Percentiles rank a stretch among this genome's conserved stretches.
Conservation (phyloP, 257 asterid species). For the Perilla frutescens region DNA sequence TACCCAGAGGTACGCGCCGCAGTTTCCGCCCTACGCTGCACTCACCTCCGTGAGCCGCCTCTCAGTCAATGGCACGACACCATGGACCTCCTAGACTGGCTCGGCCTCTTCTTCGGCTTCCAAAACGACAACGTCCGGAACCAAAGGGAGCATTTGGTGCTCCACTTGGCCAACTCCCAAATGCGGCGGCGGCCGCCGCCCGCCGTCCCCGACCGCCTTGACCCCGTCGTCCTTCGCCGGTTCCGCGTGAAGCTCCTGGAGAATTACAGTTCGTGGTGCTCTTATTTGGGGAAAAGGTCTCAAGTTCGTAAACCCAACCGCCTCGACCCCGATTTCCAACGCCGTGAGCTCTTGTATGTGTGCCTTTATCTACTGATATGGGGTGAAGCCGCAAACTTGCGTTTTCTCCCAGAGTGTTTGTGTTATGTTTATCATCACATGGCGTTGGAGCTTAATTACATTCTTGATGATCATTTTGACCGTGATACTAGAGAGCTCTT, state of each 20-base stretch:
- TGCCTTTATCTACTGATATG: constrained; percentile 74
- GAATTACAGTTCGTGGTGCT: constrained; percentile 89
- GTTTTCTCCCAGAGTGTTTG: constrained; percentile 86
- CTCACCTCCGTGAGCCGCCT: constrained; percentile 79
- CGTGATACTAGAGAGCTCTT: constrained; percentile 72
- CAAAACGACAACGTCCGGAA: constrained; percentile 84
- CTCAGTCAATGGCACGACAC: constrained; percentile 58
- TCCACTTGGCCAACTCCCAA: constrained; percentile 84
- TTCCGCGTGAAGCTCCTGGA: constrained; percentile 73
- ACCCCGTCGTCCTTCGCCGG: constrained; percentile 64
- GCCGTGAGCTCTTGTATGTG: constrained; percentile 87
- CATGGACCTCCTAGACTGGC: constrained; percentile 89
- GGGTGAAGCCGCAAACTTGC: constrained; percentile 93
- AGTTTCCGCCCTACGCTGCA: constrained; percentile 69
- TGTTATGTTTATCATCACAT: constrained; percentile 85
- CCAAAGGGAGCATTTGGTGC: constrained; percentile 91
- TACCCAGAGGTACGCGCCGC: constrained; percentile 89
- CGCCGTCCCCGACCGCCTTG: constrained; percentile 62
- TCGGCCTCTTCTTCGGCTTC: constrained; percentile 96
- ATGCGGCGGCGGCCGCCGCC: constrained; percentile 88
- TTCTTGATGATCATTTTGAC: constrained; percentile 78
- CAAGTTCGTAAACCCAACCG: constrained; percentile 75
- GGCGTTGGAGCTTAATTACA: constrained; percentile 80
- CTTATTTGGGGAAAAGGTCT: constrained; percentile 68
- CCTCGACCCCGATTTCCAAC: constrained; percentile 54